These are phyloP conservation scores for Candida pseudofarinosa DNA, from an alignment of 805 yeast genomes.

Conservation along the genomic window DNA sequence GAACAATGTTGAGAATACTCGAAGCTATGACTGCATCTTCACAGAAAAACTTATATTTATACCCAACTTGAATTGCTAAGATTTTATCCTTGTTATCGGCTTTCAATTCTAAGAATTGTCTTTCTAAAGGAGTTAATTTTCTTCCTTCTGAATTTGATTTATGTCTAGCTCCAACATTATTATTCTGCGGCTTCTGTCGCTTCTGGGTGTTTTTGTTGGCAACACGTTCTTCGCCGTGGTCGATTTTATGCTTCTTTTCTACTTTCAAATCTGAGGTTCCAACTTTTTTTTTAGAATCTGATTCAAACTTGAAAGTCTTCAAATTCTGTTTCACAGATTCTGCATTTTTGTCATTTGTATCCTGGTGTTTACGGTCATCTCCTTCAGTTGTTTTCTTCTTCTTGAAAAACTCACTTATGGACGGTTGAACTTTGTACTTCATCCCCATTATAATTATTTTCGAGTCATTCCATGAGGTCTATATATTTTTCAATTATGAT, in stretches of 20 bases:
- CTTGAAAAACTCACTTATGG: conserved; percentile 9
- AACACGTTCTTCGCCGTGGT: not conserved
- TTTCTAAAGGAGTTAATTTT: conserved; percentile 65
- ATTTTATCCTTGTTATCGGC: conserved; percentile 58
- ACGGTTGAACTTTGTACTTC: conserved; percentile 8
- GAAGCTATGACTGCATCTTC: conserved; percentile 76
- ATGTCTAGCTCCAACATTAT: not conserved
- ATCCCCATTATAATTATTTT: not conserved
- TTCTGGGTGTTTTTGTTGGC: not conserved
- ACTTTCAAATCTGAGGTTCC: not conserved
- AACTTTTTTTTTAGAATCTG: not conserved
- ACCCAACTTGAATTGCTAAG: conserved; percentile 84
- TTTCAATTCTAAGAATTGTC: conserved; percentile 70
- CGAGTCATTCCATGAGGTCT: no score
- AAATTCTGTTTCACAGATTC: not conserved
- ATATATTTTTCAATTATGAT: not conserved
- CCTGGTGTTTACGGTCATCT: not conserved
- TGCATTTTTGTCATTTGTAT: not conserved
- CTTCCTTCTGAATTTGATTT: conserved; percentile 4
- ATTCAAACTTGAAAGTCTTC: not conserved
- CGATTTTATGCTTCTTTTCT: not conserved
- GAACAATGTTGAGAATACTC: conserved; percentile 60
- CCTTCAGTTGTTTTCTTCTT: not conserved
- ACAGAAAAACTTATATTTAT: conserved; percentile 84
- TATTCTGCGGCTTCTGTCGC: conserved; percentile 1